Evolutionary conservation across 2,329 filamentous ascomycete species (phyloP).

Genomic region (Teratosphaeriaceae sp.): DNA sequence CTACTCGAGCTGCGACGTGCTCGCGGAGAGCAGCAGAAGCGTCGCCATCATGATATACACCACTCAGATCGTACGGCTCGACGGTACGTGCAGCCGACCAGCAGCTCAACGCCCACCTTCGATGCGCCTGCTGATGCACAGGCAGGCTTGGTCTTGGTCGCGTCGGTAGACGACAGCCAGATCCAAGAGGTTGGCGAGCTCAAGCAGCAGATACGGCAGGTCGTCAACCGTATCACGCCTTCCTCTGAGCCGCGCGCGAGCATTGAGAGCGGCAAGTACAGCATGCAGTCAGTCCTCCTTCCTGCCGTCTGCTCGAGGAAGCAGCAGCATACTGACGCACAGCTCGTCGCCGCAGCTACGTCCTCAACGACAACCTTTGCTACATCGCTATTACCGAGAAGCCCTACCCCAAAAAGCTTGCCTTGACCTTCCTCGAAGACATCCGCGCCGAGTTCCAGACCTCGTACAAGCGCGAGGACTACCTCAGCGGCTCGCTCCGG

Average conservation of each 20-base stretch:
- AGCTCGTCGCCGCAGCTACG: constrained; percentile 53
- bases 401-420: constrained; percentile 94
- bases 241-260: constrained; percentile 86
- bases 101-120: constrained; percentile 11
- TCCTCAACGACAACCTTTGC: constrained; percentile 74
- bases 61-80: constrained; percentile 88
- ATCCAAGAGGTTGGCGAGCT: constrained; percentile 75
- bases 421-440: constrained; percentile 96
- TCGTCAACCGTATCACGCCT: constrained; percentile 80
- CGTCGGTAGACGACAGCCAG: constrained; percentile 85
- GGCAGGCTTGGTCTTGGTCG: constrained; percentile 85
- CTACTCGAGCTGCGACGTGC: neutral
- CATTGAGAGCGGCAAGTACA: constrained; percentile 80
- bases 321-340: constrained; percentile 15
- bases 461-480: constrained; percentile 68
- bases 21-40: neutral
- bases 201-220: constrained; percentile 84
- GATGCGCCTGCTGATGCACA: constrained; percentile 9
- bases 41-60: constrained; percentile 36
- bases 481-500: constrained; percentile 66
- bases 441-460: constrained; percentile 84
- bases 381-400: constrained; percentile 92
- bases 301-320: neutral
- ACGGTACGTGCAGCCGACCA: constrained; percentile 53
- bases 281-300: constrained; percentile 63